Percentiles rank a stretch among this genome's conserved stretches.
These are phyloP conservation scores for Aspergillus texensis DNA, from an alignment of 2,329 filamentous ascomycete species.

Conservation along the genomic window DNA sequence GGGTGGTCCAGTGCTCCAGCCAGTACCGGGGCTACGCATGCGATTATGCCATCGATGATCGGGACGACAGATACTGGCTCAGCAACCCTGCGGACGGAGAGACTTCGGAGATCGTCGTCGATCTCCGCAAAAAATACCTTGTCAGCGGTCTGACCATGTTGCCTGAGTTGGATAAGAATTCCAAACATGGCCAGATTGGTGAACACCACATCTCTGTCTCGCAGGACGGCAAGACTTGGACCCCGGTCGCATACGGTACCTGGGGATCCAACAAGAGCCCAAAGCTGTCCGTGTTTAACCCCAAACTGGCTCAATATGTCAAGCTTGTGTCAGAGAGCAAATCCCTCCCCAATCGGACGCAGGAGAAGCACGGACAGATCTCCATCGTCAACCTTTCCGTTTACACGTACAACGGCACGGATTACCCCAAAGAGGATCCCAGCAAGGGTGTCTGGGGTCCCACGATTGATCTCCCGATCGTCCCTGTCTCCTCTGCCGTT, in stretches of 20 bases:
- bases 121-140: conserved; percentile 16
- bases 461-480: conserved; percentile 30
- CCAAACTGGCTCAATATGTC: conserved; percentile 18
- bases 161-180: conserved; percentile 12
- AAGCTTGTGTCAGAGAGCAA: conserved; percentile 5
- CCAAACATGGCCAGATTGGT: conserved; percentile 15
- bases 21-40: conserved; percentile 8
- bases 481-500: conserved; percentile 27
- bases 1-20: conserved; percentile 8
- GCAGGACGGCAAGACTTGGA: conserved; percentile 14
- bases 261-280: conserved; percentile 23
- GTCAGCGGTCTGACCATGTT: conserved; percentile 22
- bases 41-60: conserved; percentile 19
- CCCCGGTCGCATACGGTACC: conserved; percentile 23
- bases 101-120: conserved; percentile 7
- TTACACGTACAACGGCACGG: conserved; percentile 4
- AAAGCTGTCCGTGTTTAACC: conserved; percentile 23
- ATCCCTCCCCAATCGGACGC: background rate
- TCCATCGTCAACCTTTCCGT: conserved; percentile 3
- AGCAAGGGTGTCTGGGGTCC: conserved; percentile 28
- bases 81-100: conserved; percentile 8
- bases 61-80: conserved; percentile 17
- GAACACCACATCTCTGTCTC: conserved; percentile 15
- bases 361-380: background rate
- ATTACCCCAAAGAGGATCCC: conserved; percentile 16